Conservation (phyloP, 2,329 filamentous ascomycete species). For the Phyllosticta capitalensis region DNA sequence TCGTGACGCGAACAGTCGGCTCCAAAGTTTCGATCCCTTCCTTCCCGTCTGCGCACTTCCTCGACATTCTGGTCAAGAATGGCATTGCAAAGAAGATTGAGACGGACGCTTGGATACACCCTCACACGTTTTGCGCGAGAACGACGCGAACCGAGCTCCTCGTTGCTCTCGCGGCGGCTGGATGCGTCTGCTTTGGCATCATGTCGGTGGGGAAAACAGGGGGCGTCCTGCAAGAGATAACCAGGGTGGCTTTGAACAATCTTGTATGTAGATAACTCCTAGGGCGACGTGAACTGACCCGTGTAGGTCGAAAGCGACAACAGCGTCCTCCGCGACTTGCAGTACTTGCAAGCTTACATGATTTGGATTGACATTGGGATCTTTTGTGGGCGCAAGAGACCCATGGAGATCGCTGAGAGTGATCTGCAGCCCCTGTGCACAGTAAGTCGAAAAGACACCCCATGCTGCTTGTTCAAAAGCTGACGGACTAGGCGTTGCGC, state of each 20-base stretch:
- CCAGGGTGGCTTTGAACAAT: constrained; percentile 19
- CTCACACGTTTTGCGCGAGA: constrained; percentile 21
- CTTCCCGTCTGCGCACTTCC: constrained; percentile 21
- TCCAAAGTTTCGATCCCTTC: constrained; percentile 20
- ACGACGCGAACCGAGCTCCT: constrained; percentile 19
- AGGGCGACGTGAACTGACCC: neutral
- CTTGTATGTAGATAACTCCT: constrained; percentile 13
- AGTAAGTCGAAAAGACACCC: constrained; percentile 7
- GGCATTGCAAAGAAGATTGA: constrained; percentile 24
- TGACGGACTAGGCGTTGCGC: constrained; percentile 35
- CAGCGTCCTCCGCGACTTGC: constrained; percentile 35
- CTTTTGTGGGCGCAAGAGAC: constrained; percentile 50
- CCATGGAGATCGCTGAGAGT: constrained; percentile 51
- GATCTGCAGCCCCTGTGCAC: constrained; percentile 46
- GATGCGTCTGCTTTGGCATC: constrained; percentile 25
- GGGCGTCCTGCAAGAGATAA: constrained; percentile 22
- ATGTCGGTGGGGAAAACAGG: constrained; percentile 23
- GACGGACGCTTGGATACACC: constrained; percentile 26
- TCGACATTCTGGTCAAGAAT: constrained; percentile 24
- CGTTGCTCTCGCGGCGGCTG: constrained; percentile 21
- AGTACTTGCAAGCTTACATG: constrained; percentile 42
- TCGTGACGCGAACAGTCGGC: constrained; percentile 21
- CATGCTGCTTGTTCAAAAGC: neutral
- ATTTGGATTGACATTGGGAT: constrained; percentile 44
- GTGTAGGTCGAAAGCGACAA: constrained; percentile 20